These are phyloP conservation scores for Leccinum solheimii DNA, from an alignment of 1,284 basidiomycete genomes.

Conservation along the genomic window DNA sequence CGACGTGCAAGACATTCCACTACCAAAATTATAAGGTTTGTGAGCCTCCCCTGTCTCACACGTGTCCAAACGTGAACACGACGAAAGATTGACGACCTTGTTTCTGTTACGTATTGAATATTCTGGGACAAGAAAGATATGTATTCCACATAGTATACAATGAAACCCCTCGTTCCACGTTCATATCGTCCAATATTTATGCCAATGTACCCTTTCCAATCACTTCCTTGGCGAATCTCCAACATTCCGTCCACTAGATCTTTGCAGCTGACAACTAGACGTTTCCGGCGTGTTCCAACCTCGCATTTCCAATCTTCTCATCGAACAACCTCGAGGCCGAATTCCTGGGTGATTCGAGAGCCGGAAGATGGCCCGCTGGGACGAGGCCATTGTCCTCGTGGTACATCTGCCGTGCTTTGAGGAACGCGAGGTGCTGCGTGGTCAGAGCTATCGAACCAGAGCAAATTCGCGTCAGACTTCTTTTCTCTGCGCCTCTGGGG, in stretches of 20 bases:
- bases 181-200: background rate
- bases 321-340: constrained; percentile 15
- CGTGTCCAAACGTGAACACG: background rate
- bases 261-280: constrained; percentile 19
- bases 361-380: constrained; percentile 22
- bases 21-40: constrained; percentile 33
- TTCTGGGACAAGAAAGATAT: constrained; percentile 15
- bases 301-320: constrained; percentile 7
- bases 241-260: background rate
- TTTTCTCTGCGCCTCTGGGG: background rate
- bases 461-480: constrained; percentile 16
- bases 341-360: constrained; percentile 11
- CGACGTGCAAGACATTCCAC: constrained; percentile 29
- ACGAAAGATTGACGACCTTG: background rate
- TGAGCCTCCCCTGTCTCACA: background rate
- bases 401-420: constrained; percentile 27
- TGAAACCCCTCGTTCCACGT: constrained; percentile 3
- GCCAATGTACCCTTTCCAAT: constrained; percentile 6
- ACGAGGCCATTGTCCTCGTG: constrained; percentile 30
- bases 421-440: constrained; percentile 23
- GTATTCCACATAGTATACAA: constrained; percentile 7
- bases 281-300: constrained; percentile 1
- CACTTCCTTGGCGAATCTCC: background rate
- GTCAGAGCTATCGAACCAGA: constrained; percentile 22
- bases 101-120: background rate